Conservation (phyloP, 208 protist genomes). For the Histomonas meleagridis region DNA sequence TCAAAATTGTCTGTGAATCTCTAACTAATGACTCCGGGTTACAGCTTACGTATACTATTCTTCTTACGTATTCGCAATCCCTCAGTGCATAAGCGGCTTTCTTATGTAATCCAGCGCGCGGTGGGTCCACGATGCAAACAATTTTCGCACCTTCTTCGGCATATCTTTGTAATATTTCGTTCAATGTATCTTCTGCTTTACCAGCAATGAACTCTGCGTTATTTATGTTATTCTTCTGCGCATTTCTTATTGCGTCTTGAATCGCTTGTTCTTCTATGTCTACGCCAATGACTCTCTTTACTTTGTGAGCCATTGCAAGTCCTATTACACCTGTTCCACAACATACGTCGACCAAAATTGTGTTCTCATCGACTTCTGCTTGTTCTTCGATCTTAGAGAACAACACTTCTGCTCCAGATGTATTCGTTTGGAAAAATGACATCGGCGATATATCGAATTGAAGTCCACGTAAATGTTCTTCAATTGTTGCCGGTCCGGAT, state of each 20-base stretch:
- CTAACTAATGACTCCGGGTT: conserved; percentile 40
- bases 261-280: conserved; percentile 44
- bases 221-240: conserved; percentile 38
- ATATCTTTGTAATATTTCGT: background rate
- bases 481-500: background rate
- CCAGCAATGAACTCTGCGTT: conserved; percentile 43
- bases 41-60: conserved; percentile 47
- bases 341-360: conserved; percentile 48
- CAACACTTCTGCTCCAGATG: conserved; percentile 31
- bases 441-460: conserved; percentile 40
- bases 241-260: conserved; percentile 46
- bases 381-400: conserved; percentile 29
- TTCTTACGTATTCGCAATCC: background rate
- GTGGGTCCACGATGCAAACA: conserved; percentile 50
- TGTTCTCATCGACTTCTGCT: conserved; percentile 2
- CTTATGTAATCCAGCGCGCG: conserved; percentile 46
- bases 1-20: conserved; percentile 35
- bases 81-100: conserved; percentile 45
- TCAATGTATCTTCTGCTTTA: conserved; percentile 39
- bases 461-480: conserved; percentile 6
- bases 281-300: conserved; percentile 42
- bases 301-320: conserved; percentile 39
- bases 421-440: conserved; percentile 45
- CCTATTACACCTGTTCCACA: conserved; percentile 50
- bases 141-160: background rate